These are phyloP conservation scores for Lagenaria siceraria DNA, from an alignment of 306 rosid genomes.

Conservation along the genomic window DNA sequence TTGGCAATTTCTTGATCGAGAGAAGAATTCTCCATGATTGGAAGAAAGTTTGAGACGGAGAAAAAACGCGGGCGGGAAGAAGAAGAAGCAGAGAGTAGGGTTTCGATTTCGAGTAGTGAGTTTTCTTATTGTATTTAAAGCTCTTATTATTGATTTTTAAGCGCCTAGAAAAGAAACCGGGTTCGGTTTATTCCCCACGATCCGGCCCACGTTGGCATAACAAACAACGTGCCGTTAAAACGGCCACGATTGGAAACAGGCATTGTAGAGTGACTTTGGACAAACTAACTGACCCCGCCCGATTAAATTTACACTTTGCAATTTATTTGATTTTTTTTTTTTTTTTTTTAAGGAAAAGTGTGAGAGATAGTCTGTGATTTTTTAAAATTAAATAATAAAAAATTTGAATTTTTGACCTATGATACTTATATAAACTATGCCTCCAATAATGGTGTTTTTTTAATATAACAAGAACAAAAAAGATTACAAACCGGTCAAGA, in stretches of 20 bases:
- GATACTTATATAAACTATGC: no score
- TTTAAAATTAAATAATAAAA: no score
- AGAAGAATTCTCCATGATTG: constrained; percentile 41
- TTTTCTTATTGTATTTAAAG: neutral
- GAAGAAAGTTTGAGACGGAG: neutral
- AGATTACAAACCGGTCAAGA: no score
- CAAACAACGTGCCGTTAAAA: neutral
- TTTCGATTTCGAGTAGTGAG: neutral
- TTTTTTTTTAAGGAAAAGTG: no score
- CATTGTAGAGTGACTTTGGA: neutral
- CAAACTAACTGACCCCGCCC: neutral
- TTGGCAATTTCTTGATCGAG: constrained; percentile 58
- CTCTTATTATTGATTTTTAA: neutral
- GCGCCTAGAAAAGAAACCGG: neutral
- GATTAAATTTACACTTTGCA: neutral
- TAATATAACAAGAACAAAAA: no score
- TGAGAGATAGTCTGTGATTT: no score
- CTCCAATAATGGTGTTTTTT: no score
- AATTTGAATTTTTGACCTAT: no score
- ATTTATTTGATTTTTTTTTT: no score
- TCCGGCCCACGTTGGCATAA: neutral
- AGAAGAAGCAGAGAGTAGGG: neutral
- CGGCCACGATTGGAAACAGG: neutral
- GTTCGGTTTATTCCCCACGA: neutral
- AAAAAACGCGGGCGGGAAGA: constrained; percentile 3